A percentile compares a stretch with the other conserved stretches of the same genome.
Evolutionary conservation across 129 eudicot species (phyloP).

Genomic region (Oenanthe sinensis): DNA sequence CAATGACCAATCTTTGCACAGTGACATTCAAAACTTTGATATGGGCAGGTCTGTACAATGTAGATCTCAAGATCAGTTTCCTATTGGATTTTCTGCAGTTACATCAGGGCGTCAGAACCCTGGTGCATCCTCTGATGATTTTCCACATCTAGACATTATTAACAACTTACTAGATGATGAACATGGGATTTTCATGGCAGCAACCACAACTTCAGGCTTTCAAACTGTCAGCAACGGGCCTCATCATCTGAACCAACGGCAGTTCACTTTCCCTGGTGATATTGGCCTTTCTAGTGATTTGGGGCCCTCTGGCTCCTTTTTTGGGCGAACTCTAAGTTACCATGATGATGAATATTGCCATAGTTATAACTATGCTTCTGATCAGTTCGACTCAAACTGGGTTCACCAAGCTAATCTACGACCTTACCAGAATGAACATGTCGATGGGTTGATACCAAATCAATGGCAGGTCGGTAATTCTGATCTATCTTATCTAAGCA

Average conservation of each 20-base stretch:
- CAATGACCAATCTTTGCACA: not conserved
- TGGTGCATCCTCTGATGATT: constrained; percentile 53
- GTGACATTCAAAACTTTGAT: constrained; percentile 8
- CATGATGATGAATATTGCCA: constrained; percentile 50
- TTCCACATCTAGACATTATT: constrained; percentile 93
- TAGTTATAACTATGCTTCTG: constrained; percentile 30
- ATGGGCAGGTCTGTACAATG: constrained; percentile 11
- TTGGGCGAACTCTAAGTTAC: constrained; percentile 56
- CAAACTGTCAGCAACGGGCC: constrained; percentile 34
- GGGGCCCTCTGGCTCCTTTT: constrained; percentile 55
- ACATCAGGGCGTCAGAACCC: constrained; percentile 46
- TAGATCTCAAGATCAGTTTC: constrained; percentile 29
- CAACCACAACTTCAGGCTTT: constrained; percentile 26
- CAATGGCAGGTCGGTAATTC: constrained; percentile 76
- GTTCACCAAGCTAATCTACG: constrained; percentile 38
- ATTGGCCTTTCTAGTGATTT: constrained; percentile 18
- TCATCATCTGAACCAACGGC: constrained; percentile 51
- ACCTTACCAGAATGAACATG: constrained; percentile 40
- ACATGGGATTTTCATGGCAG: constrained; percentile 30
- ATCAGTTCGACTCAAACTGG: constrained; percentile 39
- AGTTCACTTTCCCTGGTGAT: constrained; percentile 32
- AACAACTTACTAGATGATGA: constrained; percentile 88
- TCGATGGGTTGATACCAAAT: constrained; percentile 43
- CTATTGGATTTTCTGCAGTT: constrained; percentile 27
- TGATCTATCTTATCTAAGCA: constrained; percentile 36